These are phyloP conservation scores for Cryptosporidium felis DNA, from an alignment of 169 alveolate species.

Conservation along the genomic window DNA sequence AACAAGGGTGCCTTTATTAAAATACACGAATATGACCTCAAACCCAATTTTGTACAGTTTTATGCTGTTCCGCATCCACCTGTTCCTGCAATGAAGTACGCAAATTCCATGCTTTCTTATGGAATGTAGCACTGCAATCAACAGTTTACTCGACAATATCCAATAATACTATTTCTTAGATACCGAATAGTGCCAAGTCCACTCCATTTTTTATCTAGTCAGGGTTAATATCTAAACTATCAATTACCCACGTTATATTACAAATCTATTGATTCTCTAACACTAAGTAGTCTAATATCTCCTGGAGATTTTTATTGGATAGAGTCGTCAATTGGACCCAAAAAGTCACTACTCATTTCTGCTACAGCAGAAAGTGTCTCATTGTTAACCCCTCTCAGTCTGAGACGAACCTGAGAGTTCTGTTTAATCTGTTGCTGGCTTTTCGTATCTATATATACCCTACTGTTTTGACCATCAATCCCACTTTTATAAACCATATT, in stretches of 20 bases:
- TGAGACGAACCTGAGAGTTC: slow-evolving; percentile 86
- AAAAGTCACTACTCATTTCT: slow-evolving; percentile 86
- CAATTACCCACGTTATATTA: no score
- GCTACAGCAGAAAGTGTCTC: slow-evolving; percentile 90
- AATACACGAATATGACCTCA: slow-evolving; percentile 88
- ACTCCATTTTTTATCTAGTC: no score
- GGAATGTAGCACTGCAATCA: slow-evolving; percentile 74
- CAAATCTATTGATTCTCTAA: no score
- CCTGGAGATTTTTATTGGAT: background rate
- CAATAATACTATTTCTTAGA: no score
- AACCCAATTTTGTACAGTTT: slow-evolving; percentile 89
- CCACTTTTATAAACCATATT: slow-evolving; percentile 80
- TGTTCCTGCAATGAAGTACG: slow-evolving; percentile 93
- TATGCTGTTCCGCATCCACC: slow-evolving; percentile 94
- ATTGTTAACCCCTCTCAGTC: slow-evolving; percentile 89
- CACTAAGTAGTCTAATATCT: background rate
- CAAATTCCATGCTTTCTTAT: slow-evolving; percentile 81
- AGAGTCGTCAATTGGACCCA: slow-evolving; percentile 84
- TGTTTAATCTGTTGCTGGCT: slow-evolving; percentile 85
- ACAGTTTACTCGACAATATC: no score
- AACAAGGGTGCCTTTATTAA: slow-evolving; percentile 96
- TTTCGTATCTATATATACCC: slow-evolving; percentile 81
- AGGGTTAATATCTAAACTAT: no score
- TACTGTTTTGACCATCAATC: slow-evolving; percentile 17
- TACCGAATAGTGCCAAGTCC: no score